Base-by-base conservation (phyloP, 192 early-diverging fungal genomes). In the Entomortierella chlamydospora region DNA sequence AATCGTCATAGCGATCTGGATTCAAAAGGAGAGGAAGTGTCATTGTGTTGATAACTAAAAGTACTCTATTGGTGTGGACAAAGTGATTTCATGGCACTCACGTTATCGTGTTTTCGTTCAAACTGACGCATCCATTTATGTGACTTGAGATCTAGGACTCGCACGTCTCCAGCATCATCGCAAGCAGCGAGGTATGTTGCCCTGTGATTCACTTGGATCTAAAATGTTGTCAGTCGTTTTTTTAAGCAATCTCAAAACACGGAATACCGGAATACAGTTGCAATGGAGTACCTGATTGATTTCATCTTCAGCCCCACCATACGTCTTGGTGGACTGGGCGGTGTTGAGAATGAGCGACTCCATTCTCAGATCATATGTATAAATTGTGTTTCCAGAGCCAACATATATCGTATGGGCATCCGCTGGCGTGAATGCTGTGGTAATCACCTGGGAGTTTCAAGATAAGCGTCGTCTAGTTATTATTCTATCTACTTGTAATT, bases 121-220 rank as follows among this genome's bases (percentile, higher is more conserved):
- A 81, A 33, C 13, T 71, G 58, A 23, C 84, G 81, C 61, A 76
- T 83, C 37, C 85, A 68, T 54, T 83, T 84, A 26, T 86, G 81
- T 9, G 73, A 69, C 28, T 67, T 73, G 28, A 88, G 71, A 54
- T 88, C 86, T 13, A 88, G 81, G 12, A 86, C 64, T 22, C 82
- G 78, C 0, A 88, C 79, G 45, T 83, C 73, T 20, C 86, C 86
- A 15, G 70, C 58, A 71, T 88, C 86, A 76, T 88, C 86, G 13
- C 73, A 83, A 5, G 83, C 78, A 34, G 62, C 82, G 17, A 88
- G 61, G 39, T 67, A 86, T 10, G 57, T 81, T n/a, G 81, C 79
- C 45, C 71, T 81, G 47, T 84, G 72, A 63, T 88, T 85, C 0
- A 88, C 60, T 68, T 83, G 78, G 55, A 88, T 86, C 86, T 88